These are phyloP conservation scores for Phycomyces nitens DNA, from an alignment of 192 early-diverging fungal species.

Conservation along the genomic window DNA sequence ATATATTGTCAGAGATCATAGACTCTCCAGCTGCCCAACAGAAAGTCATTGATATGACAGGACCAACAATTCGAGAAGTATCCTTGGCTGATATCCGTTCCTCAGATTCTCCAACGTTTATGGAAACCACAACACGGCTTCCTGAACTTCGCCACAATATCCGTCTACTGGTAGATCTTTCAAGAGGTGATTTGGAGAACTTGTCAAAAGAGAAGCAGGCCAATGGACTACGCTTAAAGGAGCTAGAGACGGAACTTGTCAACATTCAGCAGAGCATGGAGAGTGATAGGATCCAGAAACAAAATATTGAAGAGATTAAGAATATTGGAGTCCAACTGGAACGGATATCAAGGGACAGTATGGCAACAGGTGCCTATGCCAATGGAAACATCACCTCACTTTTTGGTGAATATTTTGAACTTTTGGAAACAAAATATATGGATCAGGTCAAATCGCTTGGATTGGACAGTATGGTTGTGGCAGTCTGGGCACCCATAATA, in stretches of 20 bases:
- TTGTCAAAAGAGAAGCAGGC: conserved; percentile 52
- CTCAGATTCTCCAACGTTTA: conserved; percentile 44
- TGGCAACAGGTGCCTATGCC: conserved; percentile 33
- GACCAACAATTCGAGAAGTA: conserved; percentile 53
- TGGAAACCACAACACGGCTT: conserved; percentile 53
- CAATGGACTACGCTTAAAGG: conserved; percentile 39
- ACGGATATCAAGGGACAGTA: conserved; percentile 13
- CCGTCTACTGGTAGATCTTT: conserved; percentile 67
- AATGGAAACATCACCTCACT: conserved; percentile 38
- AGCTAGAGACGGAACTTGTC: conserved; percentile 39
- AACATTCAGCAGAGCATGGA: conserved; percentile 26
- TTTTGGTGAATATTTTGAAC: conserved; percentile 51
- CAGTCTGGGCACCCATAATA: conserved; percentile 51
- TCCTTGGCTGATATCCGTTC: conserved; percentile 39
- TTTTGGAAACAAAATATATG: conserved; percentile 51
- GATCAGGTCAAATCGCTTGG: conserved; percentile 54
- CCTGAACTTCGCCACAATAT: conserved; percentile 80
- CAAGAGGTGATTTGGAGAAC: conserved; percentile 65
- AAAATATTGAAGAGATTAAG: conserved; percentile 39
- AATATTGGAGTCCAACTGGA: conserved; percentile 46
- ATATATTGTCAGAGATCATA: conserved; percentile 61
- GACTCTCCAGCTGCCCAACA: conserved; percentile 35
- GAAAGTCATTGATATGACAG: conserved; percentile 88
- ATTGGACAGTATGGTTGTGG: conserved; percentile 66
- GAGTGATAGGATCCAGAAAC: conserved; percentile 35